Evolutionary conservation across 2,329 filamentous ascomycete species (phyloP).

Genomic region (Aspergillus versicolor): DNA sequence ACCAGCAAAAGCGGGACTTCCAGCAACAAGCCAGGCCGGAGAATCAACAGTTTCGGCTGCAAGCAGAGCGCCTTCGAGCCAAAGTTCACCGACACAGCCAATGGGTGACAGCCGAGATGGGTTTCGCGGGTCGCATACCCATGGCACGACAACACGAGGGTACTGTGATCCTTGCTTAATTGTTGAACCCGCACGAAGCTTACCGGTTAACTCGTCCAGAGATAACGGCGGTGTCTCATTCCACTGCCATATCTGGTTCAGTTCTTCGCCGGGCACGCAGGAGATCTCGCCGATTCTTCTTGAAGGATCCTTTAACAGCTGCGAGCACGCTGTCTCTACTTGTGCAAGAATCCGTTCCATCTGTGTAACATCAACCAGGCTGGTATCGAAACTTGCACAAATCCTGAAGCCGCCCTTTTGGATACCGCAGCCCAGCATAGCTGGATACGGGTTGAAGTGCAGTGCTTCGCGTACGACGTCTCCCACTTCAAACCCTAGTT

Average conservation of each 20-base stretch:
- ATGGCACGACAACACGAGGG: conserved; percentile 31
- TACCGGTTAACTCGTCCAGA: conserved; percentile 27
- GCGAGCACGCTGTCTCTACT: conserved; percentile 32
- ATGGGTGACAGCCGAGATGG: conserved; percentile 40
- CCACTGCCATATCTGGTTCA: conserved; percentile 46
- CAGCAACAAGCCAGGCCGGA: conserved; percentile 31
- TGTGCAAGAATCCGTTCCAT: conserved; percentile 41
- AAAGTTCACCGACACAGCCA: conserved; percentile 39
- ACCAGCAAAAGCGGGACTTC: conserved; percentile 31
- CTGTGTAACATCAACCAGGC: conserved; percentile 33
- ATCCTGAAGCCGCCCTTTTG: conserved; percentile 44
- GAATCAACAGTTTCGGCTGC: conserved; percentile 23
- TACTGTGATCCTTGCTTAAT: conserved; percentile 31
- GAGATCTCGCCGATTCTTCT: conserved; percentile 35
- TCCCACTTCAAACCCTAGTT: conserved; percentile 37
- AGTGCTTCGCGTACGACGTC: conserved; percentile 37
- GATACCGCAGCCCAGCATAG: conserved; percentile 51
- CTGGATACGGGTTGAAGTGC: conserved; percentile 50
- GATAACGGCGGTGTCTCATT: conserved; percentile 40
- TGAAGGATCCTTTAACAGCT: conserved; percentile 27
- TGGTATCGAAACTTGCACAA: conserved; percentile 45
- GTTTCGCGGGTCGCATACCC: conserved; percentile 34
- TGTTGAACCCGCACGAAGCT: conserved; percentile 21
- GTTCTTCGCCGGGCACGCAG: conserved; percentile 37
- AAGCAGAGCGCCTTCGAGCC: conserved; percentile 42